Evolutionary conservation across 257 asterid genomes (phyloP).

Genomic region (Nicotiana otophora): DNA sequence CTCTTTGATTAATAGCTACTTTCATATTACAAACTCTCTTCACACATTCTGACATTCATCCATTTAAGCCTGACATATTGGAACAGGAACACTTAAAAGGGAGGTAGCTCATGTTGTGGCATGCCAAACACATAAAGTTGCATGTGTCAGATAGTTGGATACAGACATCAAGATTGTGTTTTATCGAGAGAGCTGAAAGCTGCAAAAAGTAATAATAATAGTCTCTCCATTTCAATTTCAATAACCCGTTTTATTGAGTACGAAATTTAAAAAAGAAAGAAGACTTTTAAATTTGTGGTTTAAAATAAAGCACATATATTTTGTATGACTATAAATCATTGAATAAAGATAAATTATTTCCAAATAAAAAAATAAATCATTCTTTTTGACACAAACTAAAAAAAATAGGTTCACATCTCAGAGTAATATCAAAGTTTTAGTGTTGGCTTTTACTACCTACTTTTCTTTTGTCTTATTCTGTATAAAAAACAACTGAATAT

Average conservation of each 20-base stretch:
- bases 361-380: too few relatives aligned
- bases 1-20: not conserved
- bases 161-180: constrained; percentile 19
- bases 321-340: too few relatives aligned
- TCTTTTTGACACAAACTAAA: too few relatives aligned
- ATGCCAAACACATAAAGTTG: constrained; percentile 11
- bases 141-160: constrained; percentile 11
- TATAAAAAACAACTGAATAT: not conserved
- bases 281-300: too few relatives aligned
- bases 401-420: too few relatives aligned
- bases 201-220: constrained; percentile 1
- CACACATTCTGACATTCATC: not conserved
- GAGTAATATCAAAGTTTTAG: not conserved
- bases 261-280: too few relatives aligned
- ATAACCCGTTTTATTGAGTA: too few relatives aligned
- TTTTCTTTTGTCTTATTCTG: constrained; percentile 5
- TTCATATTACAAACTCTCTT: not conserved
- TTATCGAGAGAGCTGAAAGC: constrained; percentile 8
- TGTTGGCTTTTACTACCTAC: not conserved
- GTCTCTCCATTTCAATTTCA: too few relatives aligned
- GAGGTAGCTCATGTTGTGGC: not conserved
- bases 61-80: not conserved
- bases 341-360: too few relatives aligned
- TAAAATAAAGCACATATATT: too few relatives aligned
- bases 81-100: not conserved